Evolutionary conservation across 2,329 filamentous ascomycete species (phyloP).

Genomic region (Fusarium irregulare): DNA sequence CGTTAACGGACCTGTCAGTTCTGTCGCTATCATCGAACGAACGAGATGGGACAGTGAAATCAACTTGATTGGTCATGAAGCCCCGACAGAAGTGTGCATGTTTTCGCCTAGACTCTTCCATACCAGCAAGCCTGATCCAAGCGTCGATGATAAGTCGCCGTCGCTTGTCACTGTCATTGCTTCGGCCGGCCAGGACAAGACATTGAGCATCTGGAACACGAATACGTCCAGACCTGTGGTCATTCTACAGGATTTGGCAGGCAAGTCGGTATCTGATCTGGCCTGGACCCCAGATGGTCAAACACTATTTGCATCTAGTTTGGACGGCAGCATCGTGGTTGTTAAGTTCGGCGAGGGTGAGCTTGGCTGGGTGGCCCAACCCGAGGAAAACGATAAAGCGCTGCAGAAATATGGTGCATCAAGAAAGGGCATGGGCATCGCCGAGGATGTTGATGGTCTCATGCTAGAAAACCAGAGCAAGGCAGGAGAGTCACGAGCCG

Average conservation of each 20-base stretch:
- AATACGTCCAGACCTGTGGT: conserved; percentile 92
- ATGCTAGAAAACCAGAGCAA: conserved; percentile 92
- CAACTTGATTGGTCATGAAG: conserved; percentile 96
- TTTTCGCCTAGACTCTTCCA: conserved; percentile 94
- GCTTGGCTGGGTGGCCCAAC: conserved; percentile 85
- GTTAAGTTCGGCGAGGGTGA: conserved; percentile 87
- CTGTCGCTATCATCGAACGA: conserved; percentile 94
- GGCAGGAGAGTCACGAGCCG: conserved; percentile 86
- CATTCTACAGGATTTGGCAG: conserved; percentile 87
- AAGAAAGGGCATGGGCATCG: conserved; percentile 86
- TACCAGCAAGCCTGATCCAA: conserved; percentile 71
- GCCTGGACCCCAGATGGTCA: conserved; percentile 94
- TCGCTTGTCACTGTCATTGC: conserved; percentile 90
- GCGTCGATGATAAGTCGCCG: conserved; percentile 56
- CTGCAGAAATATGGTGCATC: conserved; percentile 93
- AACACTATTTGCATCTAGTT: conserved; percentile 83
- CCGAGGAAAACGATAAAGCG: conserved; percentile 91
- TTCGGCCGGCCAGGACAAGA: conserved; percentile 96
- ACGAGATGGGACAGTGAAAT: conserved; percentile 96
- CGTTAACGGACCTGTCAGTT: conserved; percentile 96
- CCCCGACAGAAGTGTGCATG: conserved; percentile 94
- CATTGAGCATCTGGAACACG: conserved; percentile 96
- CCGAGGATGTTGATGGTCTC: conserved; percentile 91
- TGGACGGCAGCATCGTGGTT: conserved; percentile 89
- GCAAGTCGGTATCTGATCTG: conserved; percentile 93